Evolutionary conservation across 352 stramenopile genomes (phyloP), one percentile per base, ranked within the genome.

Genomic region (Pythium sukuiense): DNA sequence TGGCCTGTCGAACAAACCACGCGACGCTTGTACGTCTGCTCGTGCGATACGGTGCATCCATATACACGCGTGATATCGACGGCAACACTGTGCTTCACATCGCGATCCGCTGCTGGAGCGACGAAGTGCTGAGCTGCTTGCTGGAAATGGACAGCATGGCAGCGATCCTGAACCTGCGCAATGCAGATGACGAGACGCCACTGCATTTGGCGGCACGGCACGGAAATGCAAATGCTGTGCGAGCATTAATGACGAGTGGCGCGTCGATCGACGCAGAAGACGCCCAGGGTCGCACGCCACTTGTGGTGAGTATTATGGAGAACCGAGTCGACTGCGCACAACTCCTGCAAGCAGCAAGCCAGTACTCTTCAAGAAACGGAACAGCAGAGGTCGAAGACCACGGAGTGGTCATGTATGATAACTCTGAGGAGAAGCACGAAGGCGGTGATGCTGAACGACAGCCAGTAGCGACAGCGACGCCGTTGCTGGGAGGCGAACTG

Each of bases 41-140:
- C 3, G 24, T 87, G 0, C 72, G 86, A 8, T 76, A 77, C 27
- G 79, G 81, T 35, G 79, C 73, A 0, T 74, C 89, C 16, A 70
- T 97, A 1, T 92, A 90, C 65, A 80, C 78, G 54, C 63, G 58
- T 26, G 89, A 98, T 63, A 79, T 79, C 18, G 76, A 92, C 41
- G 85, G 89, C 2, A 98, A 98, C 63, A 96, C 89, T 5, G 65
- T 95, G 16, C 69, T 98, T 55, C 88, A 96, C 43, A 76, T 92
- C 20, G 77, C 80, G 46, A 84, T 92, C 26, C 71, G 90, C 26
- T 95, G 87, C 29, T 87, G 89, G 26, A 95, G 93, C 49, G 71
- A 92, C 35, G 81, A 85, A 50, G 75, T 97, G 41, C 75, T 92
- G 6, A 78, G 85, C 63, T 71, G 88, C 35, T 69, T 97, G n/a